Base-by-base conservation (phyloP, 2,329 filamentous ascomycete genomes). In the Tolypocladium amazonense region DNA sequence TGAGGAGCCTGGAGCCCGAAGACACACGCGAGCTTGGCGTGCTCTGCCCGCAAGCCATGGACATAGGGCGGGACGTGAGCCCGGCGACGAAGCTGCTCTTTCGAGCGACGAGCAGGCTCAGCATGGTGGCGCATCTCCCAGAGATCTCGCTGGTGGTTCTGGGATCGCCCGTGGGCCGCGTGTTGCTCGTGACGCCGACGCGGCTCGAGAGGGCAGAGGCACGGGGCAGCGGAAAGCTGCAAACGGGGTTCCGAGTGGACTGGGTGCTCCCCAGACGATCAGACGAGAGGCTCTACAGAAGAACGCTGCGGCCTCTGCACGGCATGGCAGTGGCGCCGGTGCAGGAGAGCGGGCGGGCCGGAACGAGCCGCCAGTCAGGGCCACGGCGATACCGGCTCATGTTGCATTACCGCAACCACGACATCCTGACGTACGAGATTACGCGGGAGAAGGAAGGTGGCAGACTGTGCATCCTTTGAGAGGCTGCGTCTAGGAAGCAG, bases 351-450 rank as follows among this genome's bases (percentile, higher is more conserved):
- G 53, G 58, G 62, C 66, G 64, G 33, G 58, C 66, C 39, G 62
- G 60, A n/a, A 62, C 65, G 37, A 56, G 59, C 58, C 57, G 62
- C 47, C 62, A 66, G 58, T 62, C 66, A 9, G 62, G 68, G 38
- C 71, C 76, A 61, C 76, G 77, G 63, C 77, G 82, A 60, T 92
- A 87, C 79, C 76, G 88, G 61, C 65, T 93, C 60, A 81, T 93
- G 69, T 73, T 92, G 71, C 85, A 89, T 69, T 92, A 88, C 69
- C 80, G 81, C 60, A 85, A 91, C 71, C 85, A 89, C 66, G 81
- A 82, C 2, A 80, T 92, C 35, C 68, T 90, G 64, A 86, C 81
- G 61, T 92, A 91, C 73, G 86, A 90, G 70, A 71, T 91, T 58
- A 77, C 73, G 53, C 75, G 80, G 33, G 72, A 76, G 53, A 70